Percentiles rank a stretch among this genome's conserved stretches.
phyloP scores from a whole-genome alignment of 2,329 filamentous ascomycete genomes.

The Arthroderma uncinatum region DNA sequence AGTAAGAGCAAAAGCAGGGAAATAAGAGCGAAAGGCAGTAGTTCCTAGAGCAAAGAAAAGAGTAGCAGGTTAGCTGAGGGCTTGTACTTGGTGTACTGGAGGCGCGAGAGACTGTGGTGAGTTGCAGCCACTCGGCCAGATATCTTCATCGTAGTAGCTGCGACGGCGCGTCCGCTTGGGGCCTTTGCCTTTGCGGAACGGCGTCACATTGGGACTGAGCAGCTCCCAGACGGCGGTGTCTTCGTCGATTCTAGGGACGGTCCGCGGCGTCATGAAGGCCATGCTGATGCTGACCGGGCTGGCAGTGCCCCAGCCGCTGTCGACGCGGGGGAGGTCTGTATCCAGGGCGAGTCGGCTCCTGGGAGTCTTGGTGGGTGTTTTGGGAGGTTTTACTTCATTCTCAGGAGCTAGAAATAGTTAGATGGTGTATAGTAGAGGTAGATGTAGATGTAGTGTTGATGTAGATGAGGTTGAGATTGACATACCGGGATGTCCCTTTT shows the following conservation, averaged over 20 bases:
- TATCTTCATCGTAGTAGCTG: slow-evolving; percentile 14
- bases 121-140: neutral
- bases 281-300: neutral
- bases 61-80: neutral
- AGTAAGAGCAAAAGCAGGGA: neutral
- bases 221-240: slow-evolving; percentile 1
- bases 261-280: slow-evolving; percentile 3
- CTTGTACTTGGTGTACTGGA: neutral
- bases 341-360: neutral
- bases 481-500: neutral
- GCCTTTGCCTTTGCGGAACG: slow-evolving; percentile 11
- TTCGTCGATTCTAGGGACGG: neutral
- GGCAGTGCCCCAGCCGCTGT: neutral
- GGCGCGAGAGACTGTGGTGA: neutral
- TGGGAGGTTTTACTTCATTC: too few relatives aligned
- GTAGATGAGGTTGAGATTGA: neutral
- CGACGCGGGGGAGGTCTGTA: neutral
- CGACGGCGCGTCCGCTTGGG: slow-evolving; percentile 9
- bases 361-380: neutral
- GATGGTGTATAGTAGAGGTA: neutral
- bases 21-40: neutral
- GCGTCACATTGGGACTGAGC: slow-evolving; percentile 13
- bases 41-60: neutral
- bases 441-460: neutral
- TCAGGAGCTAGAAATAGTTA: neutral